Evolutionary conservation across 345 rosid species (phyloP), one percentile per base, ranked within the genome.

Genomic region (Xanthoceras sorbifolium): DNA sequence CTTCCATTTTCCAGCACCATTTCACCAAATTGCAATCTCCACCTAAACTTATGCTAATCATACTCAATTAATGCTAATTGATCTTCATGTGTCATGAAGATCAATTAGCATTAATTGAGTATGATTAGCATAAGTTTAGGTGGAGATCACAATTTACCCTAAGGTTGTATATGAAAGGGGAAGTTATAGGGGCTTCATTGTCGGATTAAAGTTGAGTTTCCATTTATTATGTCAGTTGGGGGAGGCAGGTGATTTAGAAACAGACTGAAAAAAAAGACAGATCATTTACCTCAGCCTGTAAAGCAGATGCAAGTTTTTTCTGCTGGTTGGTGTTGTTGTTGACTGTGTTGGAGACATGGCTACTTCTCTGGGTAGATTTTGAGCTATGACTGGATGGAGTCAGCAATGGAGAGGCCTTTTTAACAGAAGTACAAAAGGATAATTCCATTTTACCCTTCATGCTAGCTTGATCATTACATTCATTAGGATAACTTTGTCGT

Each of bases 201-300:
- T 32, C 44, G 3, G 31, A 29, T 10, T 11, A 7, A 29, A 50
- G 5, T 31, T 20, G 25, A 29, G 29, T 69, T 26, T 48, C 29
- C 14, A 3, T 38, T 52, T 17, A 23, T 28, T 25, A 2, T 8
- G n/a, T 48, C 46, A 5, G 12, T 25, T 26, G 2, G 36, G 59
- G 22, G 6, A 38, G 52, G 50, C n/a, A 40, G 70, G 29, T 67
- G 11, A 68, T 44, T 26, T 14, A 44, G 20, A 31, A 60, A 59
- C 63, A 57, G 29, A 67, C 9, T 6, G 62, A 38, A 36, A 31
- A 63, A 20, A 8, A 4, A 71, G 28, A 10, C 31, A 32, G 50
- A 26, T 54, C 34, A 44, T 25, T 71, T 76, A 76, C 83, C 79
- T 80, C 76, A 12, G n/a, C 46, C 76, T 60, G 61, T 12, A 3